Conservation (phyloP, 1,139 yeast species). For the Zygotorulaspora mrakii region DNA sequence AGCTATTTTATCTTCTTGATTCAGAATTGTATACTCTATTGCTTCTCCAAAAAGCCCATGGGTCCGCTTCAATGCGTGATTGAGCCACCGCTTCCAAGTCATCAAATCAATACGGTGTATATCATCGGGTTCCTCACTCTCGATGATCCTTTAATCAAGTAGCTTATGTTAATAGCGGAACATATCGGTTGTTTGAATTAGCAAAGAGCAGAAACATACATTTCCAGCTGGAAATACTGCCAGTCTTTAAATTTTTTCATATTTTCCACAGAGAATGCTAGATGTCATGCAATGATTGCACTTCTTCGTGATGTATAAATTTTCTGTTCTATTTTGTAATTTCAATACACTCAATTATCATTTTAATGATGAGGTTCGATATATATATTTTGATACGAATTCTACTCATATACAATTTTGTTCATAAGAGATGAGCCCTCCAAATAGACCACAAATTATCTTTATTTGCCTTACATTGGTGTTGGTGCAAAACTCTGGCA, state of each 20-base stretch:
- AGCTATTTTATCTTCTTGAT: slow-evolving; percentile 26
- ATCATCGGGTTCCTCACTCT: slow-evolving; percentile 19
- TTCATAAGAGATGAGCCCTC: too few species aligned
- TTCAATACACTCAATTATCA: not conserved
- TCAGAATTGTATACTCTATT: slow-evolving; percentile 34
- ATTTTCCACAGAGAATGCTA: too few species aligned
- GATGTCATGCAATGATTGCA: not conserved
- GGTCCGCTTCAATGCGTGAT: slow-evolving; percentile 35
- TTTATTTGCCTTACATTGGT: too few species aligned
- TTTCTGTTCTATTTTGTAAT: not conserved
- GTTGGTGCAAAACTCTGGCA: too few species aligned
- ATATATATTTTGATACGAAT: not conserved
- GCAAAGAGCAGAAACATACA: slow-evolving; percentile 24
- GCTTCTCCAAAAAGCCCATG: slow-evolving; percentile 43
- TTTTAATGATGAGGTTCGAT: not conserved
- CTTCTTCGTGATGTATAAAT: not conserved
- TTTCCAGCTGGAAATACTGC: slow-evolving; percentile 26
- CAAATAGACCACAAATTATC: too few species aligned
- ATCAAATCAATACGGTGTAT: slow-evolving; percentile 33
- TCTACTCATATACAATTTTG: not conserved
- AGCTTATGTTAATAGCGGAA: slow-evolving; percentile 7
- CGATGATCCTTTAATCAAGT: slow-evolving; percentile 21
- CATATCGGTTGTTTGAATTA: not conserved
- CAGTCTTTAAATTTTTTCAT: slow-evolving; percentile 23
- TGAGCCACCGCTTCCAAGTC: slow-evolving; percentile 40